These are phyloP conservation scores for Chernovozyma sophiae-reginae DNA, from an alignment of 1,139 yeast genomes.

Conservation along the genomic window DNA sequence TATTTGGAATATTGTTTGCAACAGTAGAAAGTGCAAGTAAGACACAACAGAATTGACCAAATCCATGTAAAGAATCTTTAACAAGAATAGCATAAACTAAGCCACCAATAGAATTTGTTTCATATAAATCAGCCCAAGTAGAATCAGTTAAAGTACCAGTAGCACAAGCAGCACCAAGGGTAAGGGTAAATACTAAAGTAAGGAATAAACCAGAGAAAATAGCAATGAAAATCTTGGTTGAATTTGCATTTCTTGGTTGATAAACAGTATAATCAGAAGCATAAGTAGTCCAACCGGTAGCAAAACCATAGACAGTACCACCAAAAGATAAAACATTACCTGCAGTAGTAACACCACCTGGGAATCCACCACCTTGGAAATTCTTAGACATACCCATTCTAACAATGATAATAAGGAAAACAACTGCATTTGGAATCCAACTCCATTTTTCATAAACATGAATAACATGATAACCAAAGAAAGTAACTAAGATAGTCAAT, in stretches of 20 bases:
- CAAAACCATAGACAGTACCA: slow-evolving; percentile 81
- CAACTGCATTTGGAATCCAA: slow-evolving; percentile 78
- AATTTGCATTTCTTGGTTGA: slow-evolving; percentile 61
- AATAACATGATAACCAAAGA: slow-evolving; percentile 81
- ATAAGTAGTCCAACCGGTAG: slow-evolving; percentile 93
- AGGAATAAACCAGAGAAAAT: slow-evolving; percentile 58
- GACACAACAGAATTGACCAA: slow-evolving; percentile 88
- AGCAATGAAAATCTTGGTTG: slow-evolving; percentile 56
- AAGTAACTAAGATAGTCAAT: slow-evolving; percentile 69
- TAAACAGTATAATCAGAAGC: slow-evolving; percentile 92
- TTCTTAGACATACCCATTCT: slow-evolving; percentile 65
- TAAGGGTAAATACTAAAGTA: slow-evolving; percentile 71
- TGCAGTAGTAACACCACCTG: slow-evolving; percentile 58
- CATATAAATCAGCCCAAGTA: slow-evolving; percentile 51
- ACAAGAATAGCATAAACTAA: slow-evolving; percentile 74
- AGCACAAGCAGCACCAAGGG: slow-evolving; percentile 84
- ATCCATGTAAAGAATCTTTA: slow-evolving; percentile 75
- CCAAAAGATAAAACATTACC: slow-evolving; percentile 83
- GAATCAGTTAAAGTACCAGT: slow-evolving; percentile 51
- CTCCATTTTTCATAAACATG: slow-evolving; percentile 81
- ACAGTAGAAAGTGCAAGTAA: slow-evolving; percentile 77
- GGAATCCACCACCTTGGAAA: slow-evolving; percentile 47
- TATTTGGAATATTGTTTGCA: slow-evolving; percentile 88
- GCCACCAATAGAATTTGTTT: slow-evolving; percentile 68
- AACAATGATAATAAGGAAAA: slow-evolving; percentile 73